Evolutionary conservation across 1,284 basidiomycete genomes (phyloP), one percentile per base, ranked within the genome.

Genomic region (Xerocomus subilludens): DNA sequence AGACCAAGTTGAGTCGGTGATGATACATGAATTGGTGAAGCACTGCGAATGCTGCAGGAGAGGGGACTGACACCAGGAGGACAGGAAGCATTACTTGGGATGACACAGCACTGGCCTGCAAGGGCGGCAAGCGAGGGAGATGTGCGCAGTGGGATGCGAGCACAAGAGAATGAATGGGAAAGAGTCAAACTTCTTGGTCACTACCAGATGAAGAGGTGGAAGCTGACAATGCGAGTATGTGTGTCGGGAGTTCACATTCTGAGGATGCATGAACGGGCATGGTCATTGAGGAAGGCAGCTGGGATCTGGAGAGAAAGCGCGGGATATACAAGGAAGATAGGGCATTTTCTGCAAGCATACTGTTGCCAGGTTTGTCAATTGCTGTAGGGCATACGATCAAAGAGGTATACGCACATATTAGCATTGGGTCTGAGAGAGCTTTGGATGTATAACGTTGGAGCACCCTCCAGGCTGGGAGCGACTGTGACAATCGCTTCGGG

Each of bases 21-120:
- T n/a, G n/a, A 83, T 94, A 92, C 79, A 94, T 86, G 85, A 89
- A 94, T 14, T 86, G 81, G 83, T 91, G 90, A 62, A 94, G 85
- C 69, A 92, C 84, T 32, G 89, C 82, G 84, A 93, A 94, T 3
- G 92, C 91, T 9, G 88, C 87, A 2, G 92, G 90, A 45, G 90
- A 91, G 6, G 93, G 93, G 25, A 94, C 87, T 8, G 89, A 86
- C 74, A 94, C 86, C 9, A 91, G 91, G 55, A 94, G 86, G 59
- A 94, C 86, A 62, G 92, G 92, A 21, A 94, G 85, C 35, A 87
- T 86, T 67, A 89, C 77, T 30, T 79, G 82, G 47, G 82, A 82
- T 8, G 86, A 80, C 30, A 84, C 81, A 20, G 83, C 74, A 45
- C 80, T 55, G 23, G 69, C 79, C 23, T 82, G 73, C 10, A 87